Base-by-base conservation (phyloP, 2,329 filamentous ascomycete genomes). In the Phaeosphaeria sp. region DNA sequence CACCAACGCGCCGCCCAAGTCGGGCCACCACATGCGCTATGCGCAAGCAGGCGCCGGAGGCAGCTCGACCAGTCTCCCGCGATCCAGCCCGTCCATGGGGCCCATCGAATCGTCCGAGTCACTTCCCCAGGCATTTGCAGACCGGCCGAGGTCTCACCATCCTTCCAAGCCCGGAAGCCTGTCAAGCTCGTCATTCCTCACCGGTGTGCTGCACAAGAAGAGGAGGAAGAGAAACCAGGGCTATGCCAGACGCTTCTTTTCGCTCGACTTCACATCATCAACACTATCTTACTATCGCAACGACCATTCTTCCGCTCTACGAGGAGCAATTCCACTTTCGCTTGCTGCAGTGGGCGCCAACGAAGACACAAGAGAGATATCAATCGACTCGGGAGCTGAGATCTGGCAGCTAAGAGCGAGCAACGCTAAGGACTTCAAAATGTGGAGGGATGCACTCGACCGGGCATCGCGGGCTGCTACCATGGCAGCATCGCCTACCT, bases 261-360 rank as follows among this genome's bases (percentile, higher is more conserved):
- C 94, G 0, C 83, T 99, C 54, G 95, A 99, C 76, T 98, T 93
- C 74, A 93, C 90, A 3, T 93, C 94, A 0, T 96, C 91, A 60
- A 98, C 95, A 0, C 82, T 99, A 30, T 98, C 95, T 0, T 99
- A 99, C 80, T 99, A 97, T 75, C 91, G 96, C 73, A 95, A 94
- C 75, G 90, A 92, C 46, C 94, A 96, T 72, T 97, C 94, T 5
- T 96, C 94, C 6, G 93, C 94, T 1, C 82, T 99, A 44, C 88
- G 95, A 58, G 95, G 95, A 18, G 93, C 95, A 7, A 95, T 99
- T 51, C 95, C 95, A 0, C 83, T 99, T 9, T 95, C 92, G 23
- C 81, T 99, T 51, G 95, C 95, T 17, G 95, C 92, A 4, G 90
- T 99, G 58, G 91, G 93, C 3, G 92, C 92, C 7, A 93, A 97